Conservation (phyloP, 495 filamentous ascomycete species). For the Aspergillus steynii region DNA sequence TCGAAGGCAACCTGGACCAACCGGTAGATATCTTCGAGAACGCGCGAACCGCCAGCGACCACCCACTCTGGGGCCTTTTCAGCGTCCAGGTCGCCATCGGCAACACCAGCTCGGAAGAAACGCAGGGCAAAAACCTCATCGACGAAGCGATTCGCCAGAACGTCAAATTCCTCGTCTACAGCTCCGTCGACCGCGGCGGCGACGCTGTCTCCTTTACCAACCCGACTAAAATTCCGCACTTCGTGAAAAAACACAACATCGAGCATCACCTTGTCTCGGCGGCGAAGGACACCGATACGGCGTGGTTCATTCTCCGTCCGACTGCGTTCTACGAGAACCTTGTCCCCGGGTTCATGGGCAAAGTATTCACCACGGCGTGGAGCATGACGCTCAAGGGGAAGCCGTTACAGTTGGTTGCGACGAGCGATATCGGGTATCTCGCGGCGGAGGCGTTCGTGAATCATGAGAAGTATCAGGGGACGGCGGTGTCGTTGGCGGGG, state of each 20-base stretch:
- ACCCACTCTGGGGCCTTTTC: slow-evolving; percentile 54
- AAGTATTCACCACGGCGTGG: slow-evolving; percentile 56
- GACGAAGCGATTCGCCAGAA: slow-evolving; percentile 56
- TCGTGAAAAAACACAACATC: slow-evolving; percentile 62
- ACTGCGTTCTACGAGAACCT: slow-evolving; percentile 70
- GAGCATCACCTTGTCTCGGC: slow-evolving; percentile 58
- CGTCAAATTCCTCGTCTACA: slow-evolving; percentile 64
- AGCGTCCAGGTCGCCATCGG: slow-evolving; percentile 33
- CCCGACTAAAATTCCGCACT: slow-evolving; percentile 62
- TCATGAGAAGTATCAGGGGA: slow-evolving; percentile 41
- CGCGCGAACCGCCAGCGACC: slow-evolving; percentile 41
- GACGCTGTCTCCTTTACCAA: slow-evolving; percentile 48
- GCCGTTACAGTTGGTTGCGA: slow-evolving; percentile 58
- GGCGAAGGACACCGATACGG: slow-evolving; percentile 40
- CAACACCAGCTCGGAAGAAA: slow-evolving; percentile 5
- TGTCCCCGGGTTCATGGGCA: slow-evolving; percentile 54
- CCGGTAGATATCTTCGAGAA: slow-evolving; percentile 53
- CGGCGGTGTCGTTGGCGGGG: slow-evolving; percentile 55
- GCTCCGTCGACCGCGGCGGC: slow-evolving; percentile 66
- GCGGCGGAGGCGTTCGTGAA: slow-evolving; percentile 58
- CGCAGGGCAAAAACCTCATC: slow-evolving; percentile 61
- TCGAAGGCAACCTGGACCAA: slow-evolving; percentile 57
- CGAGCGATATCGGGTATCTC: slow-evolving; percentile 62
- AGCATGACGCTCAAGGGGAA: slow-evolving; percentile 45
- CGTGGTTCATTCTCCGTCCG: slow-evolving; percentile 62